phyloP scores from a whole-genome alignment of 352 stramenopile species.

The Pythium folliculosum region DNA sequence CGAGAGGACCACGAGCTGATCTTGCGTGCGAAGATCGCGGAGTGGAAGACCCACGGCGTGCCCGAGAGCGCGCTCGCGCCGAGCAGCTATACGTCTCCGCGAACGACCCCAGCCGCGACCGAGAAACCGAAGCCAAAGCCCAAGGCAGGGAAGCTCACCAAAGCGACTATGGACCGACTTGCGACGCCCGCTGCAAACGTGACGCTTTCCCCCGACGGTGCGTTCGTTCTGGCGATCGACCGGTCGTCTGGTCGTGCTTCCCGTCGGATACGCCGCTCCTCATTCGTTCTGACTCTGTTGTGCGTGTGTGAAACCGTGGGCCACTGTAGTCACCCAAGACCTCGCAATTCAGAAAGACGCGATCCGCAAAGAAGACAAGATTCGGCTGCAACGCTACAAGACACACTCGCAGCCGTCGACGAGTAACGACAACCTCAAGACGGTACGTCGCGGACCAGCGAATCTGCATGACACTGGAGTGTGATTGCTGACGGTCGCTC shows the following conservation, averaged over 20 bases:
- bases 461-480: no score
- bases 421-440: conserved; percentile 33
- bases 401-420: conserved; percentile 25
- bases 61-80: conserved; percentile 10
- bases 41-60: conserved; percentile 50
- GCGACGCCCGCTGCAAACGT: conserved; percentile 14
- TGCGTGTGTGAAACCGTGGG: neutral
- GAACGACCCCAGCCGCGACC: neutral
- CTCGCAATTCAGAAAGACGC: conserved; percentile 52
- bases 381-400: conserved; percentile 31
- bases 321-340: conserved; percentile 32
- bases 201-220: neutral
- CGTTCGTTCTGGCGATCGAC: neutral
- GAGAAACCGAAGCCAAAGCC: conserved; percentile 30
- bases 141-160: conserved; percentile 29
- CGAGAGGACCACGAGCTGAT: conserved; percentile 60
- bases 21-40: conserved; percentile 46
- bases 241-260: no score
- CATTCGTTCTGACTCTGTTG: no score
- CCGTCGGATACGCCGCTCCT: no score
- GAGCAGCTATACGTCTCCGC: neutral
- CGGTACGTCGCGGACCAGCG: conserved; percentile 32
- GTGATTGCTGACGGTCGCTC: no score
- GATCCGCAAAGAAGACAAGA: conserved; percentile 47
- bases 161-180: conserved; percentile 48